Conservation (phyloP, 257 asterid species). For the Solanum sitiens region DNA sequence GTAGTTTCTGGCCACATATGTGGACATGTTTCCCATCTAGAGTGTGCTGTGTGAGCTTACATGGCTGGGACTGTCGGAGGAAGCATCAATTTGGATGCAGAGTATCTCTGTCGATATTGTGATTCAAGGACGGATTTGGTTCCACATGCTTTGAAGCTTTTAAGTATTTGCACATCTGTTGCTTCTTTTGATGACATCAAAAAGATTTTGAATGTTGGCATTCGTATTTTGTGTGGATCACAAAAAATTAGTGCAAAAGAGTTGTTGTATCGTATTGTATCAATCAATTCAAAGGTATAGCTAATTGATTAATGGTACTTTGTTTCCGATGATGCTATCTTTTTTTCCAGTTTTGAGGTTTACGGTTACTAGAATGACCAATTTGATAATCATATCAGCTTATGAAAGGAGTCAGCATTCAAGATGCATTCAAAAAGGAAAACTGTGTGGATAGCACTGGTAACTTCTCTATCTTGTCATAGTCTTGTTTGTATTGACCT, state of each 20-base stretch:
- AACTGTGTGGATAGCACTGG: background rate
- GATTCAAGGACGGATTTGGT: constrained; percentile 63
- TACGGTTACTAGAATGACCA: background rate
- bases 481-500: background rate
- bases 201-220: constrained; percentile 38
- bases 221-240: constrained; percentile 41
- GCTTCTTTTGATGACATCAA: constrained; percentile 29
- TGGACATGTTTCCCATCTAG: constrained; percentile 70
- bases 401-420: background rate
- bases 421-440: background rate
- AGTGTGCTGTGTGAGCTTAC: constrained; percentile 64
- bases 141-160: constrained; percentile 36
- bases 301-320: background rate
- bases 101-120: constrained; percentile 79
- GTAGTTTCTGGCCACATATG: constrained; percentile 30
- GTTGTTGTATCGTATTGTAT: constrained; percentile 37
- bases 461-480: background rate
- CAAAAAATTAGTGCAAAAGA: constrained; percentile 31
- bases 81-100: constrained; percentile 61
- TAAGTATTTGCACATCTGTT: constrained; percentile 33
- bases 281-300: constrained; percentile 52
- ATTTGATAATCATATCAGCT: background rate
- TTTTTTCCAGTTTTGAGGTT: background rate
- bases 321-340: background rate
- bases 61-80: constrained; percentile 82